Conservation (phyloP, 2,329 filamentous ascomycete genomes). For the Chrysoporthe cubensis region DNA sequence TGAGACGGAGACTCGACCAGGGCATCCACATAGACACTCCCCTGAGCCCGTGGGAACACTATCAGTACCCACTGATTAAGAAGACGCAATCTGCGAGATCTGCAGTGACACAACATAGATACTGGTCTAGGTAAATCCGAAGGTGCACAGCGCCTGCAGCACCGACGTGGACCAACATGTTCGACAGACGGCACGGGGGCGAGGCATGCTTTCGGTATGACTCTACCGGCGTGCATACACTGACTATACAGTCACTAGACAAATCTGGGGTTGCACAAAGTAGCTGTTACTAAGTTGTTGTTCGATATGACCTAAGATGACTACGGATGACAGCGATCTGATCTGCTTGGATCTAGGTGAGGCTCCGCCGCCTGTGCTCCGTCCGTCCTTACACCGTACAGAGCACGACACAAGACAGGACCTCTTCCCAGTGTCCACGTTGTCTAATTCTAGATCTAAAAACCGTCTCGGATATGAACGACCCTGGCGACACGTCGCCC, state of each 20-base stretch:
- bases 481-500: background rate
- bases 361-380: background rate
- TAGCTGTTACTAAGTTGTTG: background rate
- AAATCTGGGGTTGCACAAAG: background rate
- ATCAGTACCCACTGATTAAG: background rate
- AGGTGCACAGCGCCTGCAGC: background rate
- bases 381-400: background rate
- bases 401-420: too few species aligned
- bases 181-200: background rate
- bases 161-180: background rate
- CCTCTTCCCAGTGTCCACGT: too few species aligned
- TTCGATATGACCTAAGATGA: background rate
- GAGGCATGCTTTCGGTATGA: background rate
- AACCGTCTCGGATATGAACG: background rate
- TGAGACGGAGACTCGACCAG: background rate
- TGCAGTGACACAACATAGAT: slow-evolving; percentile 1
- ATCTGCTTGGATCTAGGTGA: background rate
- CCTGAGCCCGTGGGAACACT: background rate
- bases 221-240: background rate
- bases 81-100: background rate
- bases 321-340: background rate
- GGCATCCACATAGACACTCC: background rate
- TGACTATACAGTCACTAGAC: background rate
- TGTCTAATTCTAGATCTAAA: background rate
- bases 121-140: background rate